phyloP scores from a whole-genome alignment of 495 filamentous ascomycete species.

The Chaetomidium leptoderma region DNA sequence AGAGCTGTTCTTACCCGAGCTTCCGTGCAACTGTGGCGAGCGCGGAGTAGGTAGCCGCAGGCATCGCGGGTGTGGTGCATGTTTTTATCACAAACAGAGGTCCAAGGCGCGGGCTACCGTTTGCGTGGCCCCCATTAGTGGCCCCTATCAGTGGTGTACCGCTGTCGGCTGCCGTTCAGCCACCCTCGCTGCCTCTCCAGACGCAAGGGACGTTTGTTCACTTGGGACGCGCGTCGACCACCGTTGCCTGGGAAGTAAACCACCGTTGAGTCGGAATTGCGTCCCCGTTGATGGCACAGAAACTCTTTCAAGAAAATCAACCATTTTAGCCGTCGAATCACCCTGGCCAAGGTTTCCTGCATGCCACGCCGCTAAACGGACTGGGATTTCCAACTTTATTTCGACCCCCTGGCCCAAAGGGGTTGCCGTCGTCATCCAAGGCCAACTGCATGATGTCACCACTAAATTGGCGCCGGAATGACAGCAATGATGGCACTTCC shows the following conservation, averaged over 20 bases:
- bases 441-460: constrained; percentile 1
- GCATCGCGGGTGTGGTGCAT: background rate
- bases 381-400: constrained; percentile 29
- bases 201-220: background rate
- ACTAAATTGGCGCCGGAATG: background rate
- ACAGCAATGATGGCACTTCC: background rate
- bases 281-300: background rate
- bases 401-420: constrained; percentile 9
- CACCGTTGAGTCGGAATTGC: background rate
- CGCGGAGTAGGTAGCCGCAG: background rate
- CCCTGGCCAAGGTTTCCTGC: too few species aligned
- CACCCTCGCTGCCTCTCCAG: too few species aligned
- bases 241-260: background rate
- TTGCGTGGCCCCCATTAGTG: too few species aligned
- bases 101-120: too few species aligned
- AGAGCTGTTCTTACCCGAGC: background rate
- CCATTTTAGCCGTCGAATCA: too few species aligned
- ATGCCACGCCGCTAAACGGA: constrained; percentile 7
- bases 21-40: constrained; percentile 4
- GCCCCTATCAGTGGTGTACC: too few species aligned
- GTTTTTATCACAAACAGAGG: background rate
- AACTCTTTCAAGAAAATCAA: too few species aligned
- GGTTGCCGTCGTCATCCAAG: background rate
- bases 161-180: background rate
- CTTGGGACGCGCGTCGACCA: background rate